Conservation (phyloP, 2,329 filamentous ascomycete species). For the Fusarium subglutinans region DNA sequence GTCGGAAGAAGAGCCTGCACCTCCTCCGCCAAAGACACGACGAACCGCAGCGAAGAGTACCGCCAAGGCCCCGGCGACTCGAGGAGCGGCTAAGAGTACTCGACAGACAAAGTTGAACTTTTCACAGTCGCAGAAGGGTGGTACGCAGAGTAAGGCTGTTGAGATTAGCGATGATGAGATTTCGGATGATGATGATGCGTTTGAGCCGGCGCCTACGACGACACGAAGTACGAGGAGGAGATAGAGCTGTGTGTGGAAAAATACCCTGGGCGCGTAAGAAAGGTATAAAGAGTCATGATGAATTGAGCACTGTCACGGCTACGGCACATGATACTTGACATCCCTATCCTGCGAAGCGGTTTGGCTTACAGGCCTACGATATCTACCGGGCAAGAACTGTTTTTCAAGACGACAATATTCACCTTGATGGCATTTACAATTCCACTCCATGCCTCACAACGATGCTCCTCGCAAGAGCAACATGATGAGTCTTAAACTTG, state of each 20-base stretch:
- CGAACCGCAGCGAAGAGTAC: slow-evolving; percentile 34
- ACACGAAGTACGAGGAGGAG: slow-evolving; percentile 47
- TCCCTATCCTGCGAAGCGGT: not conserved
- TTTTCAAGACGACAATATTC: accelerated
- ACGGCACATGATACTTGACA: not conserved
- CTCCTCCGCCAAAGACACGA: slow-evolving; percentile 47
- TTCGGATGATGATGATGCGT: slow-evolving; percentile 68
- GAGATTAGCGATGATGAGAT: slow-evolving; percentile 75
- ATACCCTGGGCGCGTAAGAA: slow-evolving; percentile 12
- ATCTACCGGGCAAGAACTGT: too few species aligned
- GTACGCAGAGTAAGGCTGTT: slow-evolving; percentile 58
- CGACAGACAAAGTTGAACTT: slow-evolving; percentile 50
- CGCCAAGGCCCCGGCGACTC: slow-evolving; percentile 23
- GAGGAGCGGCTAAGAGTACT: slow-evolving; percentile 31
- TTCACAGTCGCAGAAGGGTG: slow-evolving; percentile 49
- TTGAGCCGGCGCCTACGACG: slow-evolving; percentile 61
- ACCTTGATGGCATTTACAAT: not conserved
- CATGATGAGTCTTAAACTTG: not conserved
- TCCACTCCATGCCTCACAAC: not conserved
- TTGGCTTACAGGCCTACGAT: not conserved
- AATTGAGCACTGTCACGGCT: not conserved
- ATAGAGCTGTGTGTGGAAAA: slow-evolving; percentile 13
- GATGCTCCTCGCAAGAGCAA: not conserved
- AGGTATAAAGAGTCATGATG: not conserved
- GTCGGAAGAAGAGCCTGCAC: slow-evolving; percentile 58